Evolutionary conservation across 371 early-diverging fungal species (phyloP).

Genomic region (Mucor racemosus): DNA sequence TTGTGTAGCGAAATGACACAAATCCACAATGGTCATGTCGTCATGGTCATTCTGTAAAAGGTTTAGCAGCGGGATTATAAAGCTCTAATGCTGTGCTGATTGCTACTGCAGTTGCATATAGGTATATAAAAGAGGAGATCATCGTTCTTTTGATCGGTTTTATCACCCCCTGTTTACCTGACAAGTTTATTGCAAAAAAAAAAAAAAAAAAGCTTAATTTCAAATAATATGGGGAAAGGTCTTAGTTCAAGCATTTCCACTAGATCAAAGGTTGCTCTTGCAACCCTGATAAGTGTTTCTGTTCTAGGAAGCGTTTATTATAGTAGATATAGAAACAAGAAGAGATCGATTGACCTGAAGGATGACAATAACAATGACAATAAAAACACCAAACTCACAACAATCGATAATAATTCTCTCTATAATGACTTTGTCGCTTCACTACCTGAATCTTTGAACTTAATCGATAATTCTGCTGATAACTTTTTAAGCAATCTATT

Average conservation of each 20-base stretch:
- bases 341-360: background rate
- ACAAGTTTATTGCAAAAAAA: background rate
- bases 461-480: conserved; percentile 6
- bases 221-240: background rate
- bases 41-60: background rate
- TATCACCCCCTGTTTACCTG: conserved; percentile 3
- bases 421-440: conserved; percentile 23
- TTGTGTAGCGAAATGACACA: conserved; percentile 1
- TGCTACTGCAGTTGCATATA: background rate
- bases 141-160: background rate
- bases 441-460: conserved; percentile 6
- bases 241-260: conserved; percentile 11
- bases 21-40: background rate
- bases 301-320: conserved; percentile 24
- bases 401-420: conserved; percentile 11
- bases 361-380: too few relatives aligned
- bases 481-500: conserved; percentile 22
- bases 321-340: background rate
- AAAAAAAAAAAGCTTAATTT: background rate
- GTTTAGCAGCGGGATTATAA: background rate
- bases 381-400: background rate
- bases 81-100: background rate
- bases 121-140: background rate
- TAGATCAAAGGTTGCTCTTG: conserved; percentile 19
- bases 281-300: conserved; percentile 20